These are phyloP conservation scores for Moesziomyces parantarcticus DNA, from an alignment of 1,284 basidiomycete genomes.

Conservation along the genomic window DNA sequence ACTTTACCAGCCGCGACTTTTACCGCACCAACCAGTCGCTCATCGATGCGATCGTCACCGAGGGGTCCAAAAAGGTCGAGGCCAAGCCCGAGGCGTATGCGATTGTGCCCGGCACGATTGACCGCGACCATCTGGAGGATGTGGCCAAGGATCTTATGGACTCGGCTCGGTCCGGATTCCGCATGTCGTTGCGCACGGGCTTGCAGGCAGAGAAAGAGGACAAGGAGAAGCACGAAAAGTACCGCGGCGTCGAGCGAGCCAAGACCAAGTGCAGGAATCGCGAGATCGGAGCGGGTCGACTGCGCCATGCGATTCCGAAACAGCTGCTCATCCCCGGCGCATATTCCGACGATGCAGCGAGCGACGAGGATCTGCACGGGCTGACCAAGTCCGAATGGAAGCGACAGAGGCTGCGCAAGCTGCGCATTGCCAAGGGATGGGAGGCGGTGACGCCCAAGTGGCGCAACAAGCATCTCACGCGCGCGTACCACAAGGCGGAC, in stretches of 20 bases:
- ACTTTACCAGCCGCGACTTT: slow-evolving; percentile 47
- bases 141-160: slow-evolving; percentile 59
- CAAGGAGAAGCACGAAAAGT: slow-evolving; percentile 56
- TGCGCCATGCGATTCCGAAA: slow-evolving; percentile 50
- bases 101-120: slow-evolving; percentile 48
- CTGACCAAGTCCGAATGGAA: slow-evolving; percentile 52
- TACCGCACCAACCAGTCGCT: slow-evolving; percentile 53
- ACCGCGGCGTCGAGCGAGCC: slow-evolving; percentile 47
- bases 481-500: slow-evolving; percentile 52
- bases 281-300: slow-evolving; percentile 45
- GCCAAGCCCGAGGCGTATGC: slow-evolving; percentile 52
- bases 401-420: slow-evolving; percentile 41
- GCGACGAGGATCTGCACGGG: slow-evolving; percentile 56
- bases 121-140: slow-evolving; percentile 49
- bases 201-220: slow-evolving; percentile 52
- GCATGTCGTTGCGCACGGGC: slow-evolving; percentile 48
- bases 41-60: slow-evolving; percentile 48
- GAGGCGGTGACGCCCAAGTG: slow-evolving; percentile 55
- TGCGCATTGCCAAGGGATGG: slow-evolving; percentile 48
- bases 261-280: slow-evolving; percentile 52
- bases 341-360: slow-evolving; percentile 54
- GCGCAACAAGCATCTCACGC: slow-evolving; percentile 52
- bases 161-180: slow-evolving; percentile 48
- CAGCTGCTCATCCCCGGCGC: slow-evolving; percentile 50
- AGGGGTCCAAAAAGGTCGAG: slow-evolving; percentile 42